Evolutionary conservation across 2,329 filamentous ascomycete genomes (phyloP).

Genomic region (Thelonectria blattea): DNA sequence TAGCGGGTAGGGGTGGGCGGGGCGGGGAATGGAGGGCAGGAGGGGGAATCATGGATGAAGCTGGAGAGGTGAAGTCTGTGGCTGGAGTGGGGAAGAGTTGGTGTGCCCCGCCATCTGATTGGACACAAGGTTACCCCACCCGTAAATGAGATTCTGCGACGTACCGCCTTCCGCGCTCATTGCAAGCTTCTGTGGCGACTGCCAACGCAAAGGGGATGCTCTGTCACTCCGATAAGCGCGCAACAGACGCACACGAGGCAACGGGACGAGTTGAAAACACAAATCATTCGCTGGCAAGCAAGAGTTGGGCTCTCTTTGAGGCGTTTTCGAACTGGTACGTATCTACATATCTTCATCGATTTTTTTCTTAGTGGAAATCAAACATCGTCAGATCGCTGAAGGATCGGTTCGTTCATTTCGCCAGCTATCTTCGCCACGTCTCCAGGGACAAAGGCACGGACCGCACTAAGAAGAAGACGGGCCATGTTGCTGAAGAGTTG

Average conservation of each 20-base stretch:
- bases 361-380: background rate
- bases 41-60: constrained; percentile 1
- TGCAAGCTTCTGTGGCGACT: background rate
- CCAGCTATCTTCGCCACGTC: constrained; percentile 12
- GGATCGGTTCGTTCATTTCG: constrained; percentile 7
- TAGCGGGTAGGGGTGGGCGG: background rate
- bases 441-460: constrained; percentile 12
- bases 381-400: background rate
- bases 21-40: background rate
- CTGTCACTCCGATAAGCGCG: constrained; percentile 17
- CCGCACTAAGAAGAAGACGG: background rate
- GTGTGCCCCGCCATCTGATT: constrained; percentile 17
- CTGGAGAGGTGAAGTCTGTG: constrained; percentile 9
- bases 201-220: constrained; percentile 8
- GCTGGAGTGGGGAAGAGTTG: constrained; percentile 18
- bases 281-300: background rate
- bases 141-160: constrained; percentile 3
- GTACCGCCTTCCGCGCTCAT: constrained; percentile 4
- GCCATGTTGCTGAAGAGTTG: background rate
- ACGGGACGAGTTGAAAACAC: constrained; percentile 3
- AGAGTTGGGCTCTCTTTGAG: no score
- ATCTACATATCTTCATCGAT: background rate
- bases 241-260: constrained; percentile 14
- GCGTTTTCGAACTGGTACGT: background rate
- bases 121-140: constrained; percentile 5